Conservation (phyloP, 805 yeast species). For the Ogataea parapolymorpha region DNA sequence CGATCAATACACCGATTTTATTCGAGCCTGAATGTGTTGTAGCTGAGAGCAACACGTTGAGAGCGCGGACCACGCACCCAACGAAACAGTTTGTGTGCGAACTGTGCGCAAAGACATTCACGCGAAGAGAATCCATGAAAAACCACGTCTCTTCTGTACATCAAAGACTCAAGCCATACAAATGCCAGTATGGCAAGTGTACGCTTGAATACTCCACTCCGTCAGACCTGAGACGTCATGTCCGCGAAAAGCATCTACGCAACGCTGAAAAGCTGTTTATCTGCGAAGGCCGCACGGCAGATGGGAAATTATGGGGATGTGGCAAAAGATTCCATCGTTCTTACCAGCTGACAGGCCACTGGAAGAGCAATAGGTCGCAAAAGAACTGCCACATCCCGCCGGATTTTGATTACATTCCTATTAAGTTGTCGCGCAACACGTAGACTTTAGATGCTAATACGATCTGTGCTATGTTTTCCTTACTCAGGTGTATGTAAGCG, state of each 20-base stretch:
- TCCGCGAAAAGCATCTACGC: conserved; percentile 16
- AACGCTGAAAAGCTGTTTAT: conserved; percentile 11
- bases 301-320: conserved; percentile 19
- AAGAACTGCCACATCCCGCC: conserved; percentile 18
- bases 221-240: conserved; percentile 22
- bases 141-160: conserved; percentile 22
- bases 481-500: too few relatives aligned
- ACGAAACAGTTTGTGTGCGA: conserved; percentile 13
- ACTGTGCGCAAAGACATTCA: conserved; percentile 14
- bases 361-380: conserved; percentile 21
- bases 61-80: background rate
- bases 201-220: conserved; percentile 15
- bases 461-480: too few relatives aligned
- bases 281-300: conserved; percentile 11
- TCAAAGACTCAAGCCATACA: conserved; percentile 16
- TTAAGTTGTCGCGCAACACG: background rate
- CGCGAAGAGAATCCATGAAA: conserved; percentile 22
- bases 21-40: too few relatives aligned
- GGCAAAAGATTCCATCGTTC: conserved; percentile 19
- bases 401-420: conserved; percentile 18
- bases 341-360: conserved; percentile 21
- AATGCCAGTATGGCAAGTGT: conserved; percentile 15
- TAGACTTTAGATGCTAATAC: background rate
- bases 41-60: background rate
- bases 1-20: too few relatives aligned